A percentile compares a stretch with the other conserved stretches of the same genome.
Conservation (phyloP, 768 basidiomycete species). For the Pleurotus ostreatus region DNA sequence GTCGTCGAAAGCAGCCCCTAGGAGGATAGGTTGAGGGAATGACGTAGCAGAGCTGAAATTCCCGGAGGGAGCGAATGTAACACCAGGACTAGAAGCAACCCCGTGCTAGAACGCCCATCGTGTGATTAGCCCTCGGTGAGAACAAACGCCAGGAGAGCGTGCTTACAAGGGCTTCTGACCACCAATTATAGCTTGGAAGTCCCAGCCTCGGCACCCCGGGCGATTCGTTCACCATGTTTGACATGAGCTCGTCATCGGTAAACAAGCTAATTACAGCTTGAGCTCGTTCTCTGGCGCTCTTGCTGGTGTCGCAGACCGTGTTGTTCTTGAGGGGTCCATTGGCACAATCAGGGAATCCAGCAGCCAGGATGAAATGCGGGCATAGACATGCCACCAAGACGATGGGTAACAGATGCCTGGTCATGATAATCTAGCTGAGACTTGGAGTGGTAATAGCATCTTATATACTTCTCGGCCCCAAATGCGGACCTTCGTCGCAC, state of each 20-base stretch:
- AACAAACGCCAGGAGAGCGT: background rate
- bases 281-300: constrained; percentile 42
- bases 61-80: constrained; percentile 43
- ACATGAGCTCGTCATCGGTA: constrained; percentile 46
- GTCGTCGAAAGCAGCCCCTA: constrained; percentile 56
- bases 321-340: constrained; percentile 40
- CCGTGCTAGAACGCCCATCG: constrained; percentile 39
- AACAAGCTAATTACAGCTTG: constrained; percentile 43
- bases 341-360: constrained; percentile 47
- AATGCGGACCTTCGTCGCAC: too few relatives aligned
- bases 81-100: constrained; percentile 49
- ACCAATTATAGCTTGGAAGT: constrained; percentile 55
- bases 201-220: constrained; percentile 54
- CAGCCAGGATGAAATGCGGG: constrained; percentile 15
- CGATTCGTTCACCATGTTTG: constrained; percentile 45
- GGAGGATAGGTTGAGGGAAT: constrained; percentile 52
- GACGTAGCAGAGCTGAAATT: constrained; percentile 56
- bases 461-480: too few relatives aligned
- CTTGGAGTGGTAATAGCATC: too few relatives aligned
- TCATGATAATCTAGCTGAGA: background rate
- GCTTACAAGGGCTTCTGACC: constrained; percentile 54
- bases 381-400: constrained; percentile 6
- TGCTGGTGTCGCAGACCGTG: constrained; percentile 42
- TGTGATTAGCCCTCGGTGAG: background rate
- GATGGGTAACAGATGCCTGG: background rate